A percentile compares a stretch with the other conserved stretches of the same genome.
These are phyloP conservation scores for Aspergillus japonicus DNA, from an alignment of 2,329 filamentous ascomycete genomes.

Conservation along the genomic window DNA sequence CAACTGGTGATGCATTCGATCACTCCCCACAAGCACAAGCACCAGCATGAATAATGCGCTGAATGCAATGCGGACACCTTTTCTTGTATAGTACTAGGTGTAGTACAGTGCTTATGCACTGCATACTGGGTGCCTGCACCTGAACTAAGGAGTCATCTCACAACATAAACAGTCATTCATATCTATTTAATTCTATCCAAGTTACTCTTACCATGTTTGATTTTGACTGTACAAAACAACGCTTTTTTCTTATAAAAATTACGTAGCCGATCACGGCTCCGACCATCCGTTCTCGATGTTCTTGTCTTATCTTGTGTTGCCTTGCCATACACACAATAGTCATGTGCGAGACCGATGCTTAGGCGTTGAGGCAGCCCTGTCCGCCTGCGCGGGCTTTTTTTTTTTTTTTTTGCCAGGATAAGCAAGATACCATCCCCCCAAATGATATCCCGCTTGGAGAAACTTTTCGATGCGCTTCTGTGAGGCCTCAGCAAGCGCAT, in stretches of 20 bases:
- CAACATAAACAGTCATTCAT: not conserved
- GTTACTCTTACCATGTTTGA: not conserved
- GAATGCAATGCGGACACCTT: too few relatives aligned
- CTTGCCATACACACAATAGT: not conserved
- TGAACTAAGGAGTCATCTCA: too few relatives aligned
- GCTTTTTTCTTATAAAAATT: not conserved
- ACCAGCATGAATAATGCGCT: too few relatives aligned
- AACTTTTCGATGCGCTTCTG: not conserved
- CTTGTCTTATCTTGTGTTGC: conserved; percentile 1
- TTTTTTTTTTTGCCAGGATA: not conserved
- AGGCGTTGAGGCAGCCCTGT: conserved; percentile 2
- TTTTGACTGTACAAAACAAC: not conserved
- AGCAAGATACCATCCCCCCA: conserved; percentile 1
- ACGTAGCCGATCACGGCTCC: not conserved
- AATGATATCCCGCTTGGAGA: not conserved
- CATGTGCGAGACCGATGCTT: not conserved
- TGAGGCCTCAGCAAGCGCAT: not conserved
- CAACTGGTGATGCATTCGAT: conserved; percentile 11
- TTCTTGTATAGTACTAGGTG: too few relatives aligned
- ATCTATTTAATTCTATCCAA: not conserved
- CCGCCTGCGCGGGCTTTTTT: conserved; percentile 7
- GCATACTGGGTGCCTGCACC: too few relatives aligned
- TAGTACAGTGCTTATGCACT: too few relatives aligned
- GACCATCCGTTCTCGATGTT: not conserved
- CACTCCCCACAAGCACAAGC: not conserved